Evolutionary conservation across 306 rosid species (phyloP).

Genomic region (Cucurbita ficifolia): DNA sequence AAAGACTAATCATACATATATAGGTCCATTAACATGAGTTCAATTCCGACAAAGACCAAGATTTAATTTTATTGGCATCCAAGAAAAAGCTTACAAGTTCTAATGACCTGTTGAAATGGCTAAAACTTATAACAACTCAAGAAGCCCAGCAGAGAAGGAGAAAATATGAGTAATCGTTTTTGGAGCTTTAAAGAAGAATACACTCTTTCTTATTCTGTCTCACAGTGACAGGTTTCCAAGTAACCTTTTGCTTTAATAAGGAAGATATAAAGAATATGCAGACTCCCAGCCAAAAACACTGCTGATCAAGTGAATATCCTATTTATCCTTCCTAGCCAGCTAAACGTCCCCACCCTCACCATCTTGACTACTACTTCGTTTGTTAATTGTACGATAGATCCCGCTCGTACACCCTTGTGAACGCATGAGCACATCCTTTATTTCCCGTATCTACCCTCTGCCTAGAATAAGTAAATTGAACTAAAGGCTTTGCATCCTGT

Average conservation of each 20-base stretch:
- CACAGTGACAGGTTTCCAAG: neutral
- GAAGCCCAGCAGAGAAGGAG: neutral
- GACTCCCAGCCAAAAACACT: neutral
- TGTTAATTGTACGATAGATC: neutral
- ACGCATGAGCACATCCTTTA: neutral
- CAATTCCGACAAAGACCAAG: neutral
- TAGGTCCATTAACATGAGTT: neutral
- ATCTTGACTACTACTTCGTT: neutral
- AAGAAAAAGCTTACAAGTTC: neutral
- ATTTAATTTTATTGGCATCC: neutral
- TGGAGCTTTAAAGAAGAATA: neutral
- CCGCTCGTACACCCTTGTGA: neutral
- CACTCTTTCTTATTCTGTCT: neutral
- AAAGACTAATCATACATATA: neutral
- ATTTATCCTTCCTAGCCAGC: neutral
- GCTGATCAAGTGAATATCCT: neutral
- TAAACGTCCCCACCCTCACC: neutral
- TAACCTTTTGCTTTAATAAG: neutral
- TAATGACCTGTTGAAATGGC: neutral
- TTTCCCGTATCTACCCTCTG: neutral
- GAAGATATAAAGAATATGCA: neutral
- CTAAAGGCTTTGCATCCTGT: neutral
- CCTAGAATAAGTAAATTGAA: neutral
- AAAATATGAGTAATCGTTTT: neutral
- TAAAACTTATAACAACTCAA: too few species aligned